These are phyloP conservation scores for Trichoderma lentiforme DNA, from an alignment of 2,329 filamentous ascomycete genomes.

Conservation along the genomic window DNA sequence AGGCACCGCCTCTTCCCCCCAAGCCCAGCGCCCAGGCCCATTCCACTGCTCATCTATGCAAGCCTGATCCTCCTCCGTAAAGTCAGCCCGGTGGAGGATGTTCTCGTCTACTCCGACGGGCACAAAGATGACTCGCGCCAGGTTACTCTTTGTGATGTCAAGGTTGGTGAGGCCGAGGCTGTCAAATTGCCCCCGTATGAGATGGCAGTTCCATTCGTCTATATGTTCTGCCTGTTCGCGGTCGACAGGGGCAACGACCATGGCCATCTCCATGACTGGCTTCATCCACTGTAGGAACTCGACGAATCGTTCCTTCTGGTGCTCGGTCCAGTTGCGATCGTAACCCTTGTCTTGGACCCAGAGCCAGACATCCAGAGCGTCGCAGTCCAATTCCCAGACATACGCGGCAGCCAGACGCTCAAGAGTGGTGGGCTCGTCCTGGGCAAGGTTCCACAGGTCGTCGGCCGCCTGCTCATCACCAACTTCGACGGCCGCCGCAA, in stretches of 20 bases:
- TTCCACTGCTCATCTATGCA: background rate
- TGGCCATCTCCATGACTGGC: background rate
- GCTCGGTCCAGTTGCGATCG: background rate
- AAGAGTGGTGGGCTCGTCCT: background rate
- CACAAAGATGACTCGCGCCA: background rate
- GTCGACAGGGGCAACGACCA: too few relatives aligned
- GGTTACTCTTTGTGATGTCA: background rate
- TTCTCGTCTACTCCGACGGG: background rate
- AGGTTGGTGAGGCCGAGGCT: background rate
- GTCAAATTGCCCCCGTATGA: background rate
- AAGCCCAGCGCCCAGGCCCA: conserved; percentile 10
- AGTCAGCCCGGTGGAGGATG: background rate
- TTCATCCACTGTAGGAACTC: background rate
- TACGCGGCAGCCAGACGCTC: background rate
- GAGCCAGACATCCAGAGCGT: background rate
- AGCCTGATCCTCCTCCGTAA: background rate
- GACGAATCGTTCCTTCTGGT: background rate
- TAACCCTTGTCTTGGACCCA: conserved; percentile 13
- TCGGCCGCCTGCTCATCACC: background rate
- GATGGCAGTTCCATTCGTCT: background rate
- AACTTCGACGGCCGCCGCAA: background rate
- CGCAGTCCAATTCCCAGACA: background rate
- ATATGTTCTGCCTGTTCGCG: too few relatives aligned
- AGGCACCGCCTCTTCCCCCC: background rate
- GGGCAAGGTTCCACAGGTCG: background rate